Evolutionary conservation across 2,329 filamentous ascomycete species (phyloP), one percentile per base, ranked within the genome.

Genomic region (Epichloe baconii): DNA sequence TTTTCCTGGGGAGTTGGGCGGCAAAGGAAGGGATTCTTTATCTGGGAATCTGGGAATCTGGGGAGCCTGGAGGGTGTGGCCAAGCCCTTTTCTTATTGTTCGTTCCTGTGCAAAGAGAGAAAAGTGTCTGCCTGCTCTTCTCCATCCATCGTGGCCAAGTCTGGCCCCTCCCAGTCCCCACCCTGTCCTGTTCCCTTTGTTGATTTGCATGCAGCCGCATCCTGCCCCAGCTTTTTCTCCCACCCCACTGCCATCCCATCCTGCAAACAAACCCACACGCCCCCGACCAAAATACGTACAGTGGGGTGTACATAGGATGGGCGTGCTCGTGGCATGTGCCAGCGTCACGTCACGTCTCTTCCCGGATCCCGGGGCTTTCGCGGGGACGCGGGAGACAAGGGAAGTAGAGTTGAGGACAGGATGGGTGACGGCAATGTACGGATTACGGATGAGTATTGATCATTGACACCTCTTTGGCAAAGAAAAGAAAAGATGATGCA

Each of bases 301-400:
- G 19, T 21, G 19, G 19, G 19, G 19, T 21, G 21, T 23, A 23
- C 21, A 21, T 21, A 23, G 10, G 17, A 15, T n/a, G 17, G 35
- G 45, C 26, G 40, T 43, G 38, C 23, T 37, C n/a, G 34, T 50
- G 40, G 44, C 48, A 53, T 50, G 44, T 53, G 52, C 44, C 48
- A 53, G 48, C 51, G 52, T 26, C 23, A 26, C 23, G 23, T 7
- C 23, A 26, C 23, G 23, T 53, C 45, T 44, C 52, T 44, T 53
- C 36, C 52, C 48, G 52, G 52, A 17, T 53, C 19, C 44, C 52
- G 40, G 49, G 41, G 36, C 14, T 49, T 45, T 48, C 41, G 40
- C 48, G 52, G 48, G 44, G 48, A 35, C 26, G 47, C 43, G 43
- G 38, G 37, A 52, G 47, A 49, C 50, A 23, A 2, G 26, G 26